These are phyloP conservation scores for Gaeumannomyces tritici DNA, from an alignment of 2,329 filamentous ascomycete species.

Conservation along the genomic window DNA sequence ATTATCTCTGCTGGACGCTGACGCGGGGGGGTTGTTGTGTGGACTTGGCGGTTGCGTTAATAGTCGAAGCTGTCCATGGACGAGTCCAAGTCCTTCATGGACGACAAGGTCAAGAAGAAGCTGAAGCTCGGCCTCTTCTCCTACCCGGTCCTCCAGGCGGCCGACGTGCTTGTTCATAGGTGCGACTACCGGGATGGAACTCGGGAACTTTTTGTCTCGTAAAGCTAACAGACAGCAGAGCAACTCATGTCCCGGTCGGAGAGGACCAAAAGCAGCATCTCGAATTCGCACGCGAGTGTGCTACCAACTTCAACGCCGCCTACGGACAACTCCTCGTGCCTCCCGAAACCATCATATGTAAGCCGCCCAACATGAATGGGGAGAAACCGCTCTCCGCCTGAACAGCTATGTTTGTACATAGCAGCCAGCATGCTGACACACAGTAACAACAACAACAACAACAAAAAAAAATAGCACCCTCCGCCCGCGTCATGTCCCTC, in stretches of 20 bases:
- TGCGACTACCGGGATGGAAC: constrained; percentile 18
- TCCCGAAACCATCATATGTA: constrained; percentile 66
- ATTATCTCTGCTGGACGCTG: no score
- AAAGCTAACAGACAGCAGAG: constrained; percentile 31
- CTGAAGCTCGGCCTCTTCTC: constrained; percentile 88
- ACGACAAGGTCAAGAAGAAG: constrained; percentile 44
- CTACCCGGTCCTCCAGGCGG: constrained; percentile 91
- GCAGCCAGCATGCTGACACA: no score
- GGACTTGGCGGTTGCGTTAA: no score
- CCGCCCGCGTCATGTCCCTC: constrained; percentile 84
- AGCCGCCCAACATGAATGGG: constrained; percentile 10
- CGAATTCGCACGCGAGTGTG: constrained; percentile 82
- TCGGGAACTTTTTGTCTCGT: no score
- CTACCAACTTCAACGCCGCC: constrained; percentile 73
- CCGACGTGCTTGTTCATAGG: constrained; percentile 83
- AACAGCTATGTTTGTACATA: no score
- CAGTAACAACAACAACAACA: background rate
- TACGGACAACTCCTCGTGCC: constrained; percentile 52
- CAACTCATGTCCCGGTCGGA: constrained; percentile 94
- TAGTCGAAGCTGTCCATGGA: constrained; percentile 56
- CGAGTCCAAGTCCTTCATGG: constrained; percentile 46
- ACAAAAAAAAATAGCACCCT: constrained; percentile 30
- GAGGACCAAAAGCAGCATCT: constrained; percentile 91
- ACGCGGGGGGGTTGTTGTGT: no score
- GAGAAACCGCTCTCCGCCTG: no score